Evolutionary conservation across 495 filamentous ascomycete species (phyloP), one percentile per base, ranked within the genome.

Genomic region (Penicillium canariense): DNA sequence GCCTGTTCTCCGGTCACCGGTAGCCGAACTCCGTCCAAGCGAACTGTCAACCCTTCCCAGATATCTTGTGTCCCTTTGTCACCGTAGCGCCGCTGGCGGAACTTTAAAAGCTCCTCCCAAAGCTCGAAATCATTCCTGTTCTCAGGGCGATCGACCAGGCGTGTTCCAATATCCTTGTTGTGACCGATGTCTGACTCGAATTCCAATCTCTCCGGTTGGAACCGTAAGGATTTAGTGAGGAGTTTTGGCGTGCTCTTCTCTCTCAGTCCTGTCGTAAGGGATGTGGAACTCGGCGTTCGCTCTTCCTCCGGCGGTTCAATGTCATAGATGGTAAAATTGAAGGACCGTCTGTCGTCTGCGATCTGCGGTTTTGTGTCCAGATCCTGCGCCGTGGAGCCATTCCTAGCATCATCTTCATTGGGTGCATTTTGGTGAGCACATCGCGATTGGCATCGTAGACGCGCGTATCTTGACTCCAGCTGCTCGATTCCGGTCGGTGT

Each of bases 51-150:
- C 3, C 78, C 82, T 47, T 77, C 67, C 83, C 85, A 94, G 32
- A 91, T 85, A 32, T 74, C 72, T 14, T 72, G 28, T 3, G 84
- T 79, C 0, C 88, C 88, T 15, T 70, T 55, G 22, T 77, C 61
- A 2, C 86, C 86, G 67, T 88, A 75, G 38, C 78, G 71, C 11
- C 86, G 79, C 55, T 81, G 76, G 31, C 82, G 75, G 58, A 82
- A 85, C 28, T 79, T 74, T 17, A 91, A 69, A 22, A 90, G 69
- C 53, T 83, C 80, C 14, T 79, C 72, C 88, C 88, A 91, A 10
- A 90, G 70, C 12, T 71, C 63, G 49, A 84, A 76, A 60, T 91
- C 79, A 18, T 72, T 55, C 26, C 54, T 59, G 46, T 80, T 65
- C 23, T 71, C 63, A 4, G 74, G 70, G 9, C 72, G 58, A 61